Percentiles rank a stretch among this genome's conserved stretches.
These are phyloP conservation scores for Scheffersomyces segobiensis DNA, from an alignment of 1,139 yeast genomes.

Conservation along the genomic window DNA sequence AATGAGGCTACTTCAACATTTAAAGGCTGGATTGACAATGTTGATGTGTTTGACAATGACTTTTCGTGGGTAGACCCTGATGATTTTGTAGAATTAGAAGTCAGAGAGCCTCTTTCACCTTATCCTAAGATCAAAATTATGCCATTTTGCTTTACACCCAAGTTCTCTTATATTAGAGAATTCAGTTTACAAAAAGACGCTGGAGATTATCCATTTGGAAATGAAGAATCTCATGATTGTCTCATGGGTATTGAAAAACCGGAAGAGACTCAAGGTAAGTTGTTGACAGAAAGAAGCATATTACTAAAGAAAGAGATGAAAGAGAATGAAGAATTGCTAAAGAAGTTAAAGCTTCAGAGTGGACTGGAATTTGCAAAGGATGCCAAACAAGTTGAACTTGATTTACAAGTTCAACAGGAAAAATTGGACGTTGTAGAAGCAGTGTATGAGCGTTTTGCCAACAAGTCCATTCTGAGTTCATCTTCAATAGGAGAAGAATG, in stretches of 20 bases:
- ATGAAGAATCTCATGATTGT: conserved; percentile 69
- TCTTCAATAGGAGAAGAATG: conserved; percentile 6
- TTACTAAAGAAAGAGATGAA: conserved; percentile 49
- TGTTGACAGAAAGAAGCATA: conserved; percentile 40
- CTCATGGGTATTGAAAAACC: conserved; percentile 58
- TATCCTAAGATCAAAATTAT: conserved; percentile 58
- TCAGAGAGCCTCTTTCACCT: conserved; percentile 44
- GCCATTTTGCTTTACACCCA: conserved; percentile 74
- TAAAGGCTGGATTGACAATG: conserved; percentile 20
- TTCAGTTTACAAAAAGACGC: conserved; percentile 42
- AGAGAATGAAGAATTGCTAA: conserved; percentile 23
- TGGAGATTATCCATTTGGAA: conserved; percentile 68
- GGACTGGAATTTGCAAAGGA: conserved; percentile 15
- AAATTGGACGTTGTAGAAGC: conserved; percentile 23
- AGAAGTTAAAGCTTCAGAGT: conserved; percentile 18
- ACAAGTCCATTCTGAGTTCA: conserved; percentile 13
- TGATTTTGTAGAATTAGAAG: conserved; percentile 77
- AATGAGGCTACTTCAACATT: conserved; percentile 3
- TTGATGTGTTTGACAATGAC: conserved; percentile 47
- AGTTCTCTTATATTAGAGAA: conserved; percentile 74
- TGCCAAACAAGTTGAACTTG: conserved; percentile 25
- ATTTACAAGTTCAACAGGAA: conserved; percentile 34
- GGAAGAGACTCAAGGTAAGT: conserved; percentile 48
- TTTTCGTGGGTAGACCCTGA: conserved; percentile 75
- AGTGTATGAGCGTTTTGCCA: conserved; percentile 21